Conservation (phyloP, 2,329 filamentous ascomycete species). For the Talaromyces albobiverticillius region DNA sequence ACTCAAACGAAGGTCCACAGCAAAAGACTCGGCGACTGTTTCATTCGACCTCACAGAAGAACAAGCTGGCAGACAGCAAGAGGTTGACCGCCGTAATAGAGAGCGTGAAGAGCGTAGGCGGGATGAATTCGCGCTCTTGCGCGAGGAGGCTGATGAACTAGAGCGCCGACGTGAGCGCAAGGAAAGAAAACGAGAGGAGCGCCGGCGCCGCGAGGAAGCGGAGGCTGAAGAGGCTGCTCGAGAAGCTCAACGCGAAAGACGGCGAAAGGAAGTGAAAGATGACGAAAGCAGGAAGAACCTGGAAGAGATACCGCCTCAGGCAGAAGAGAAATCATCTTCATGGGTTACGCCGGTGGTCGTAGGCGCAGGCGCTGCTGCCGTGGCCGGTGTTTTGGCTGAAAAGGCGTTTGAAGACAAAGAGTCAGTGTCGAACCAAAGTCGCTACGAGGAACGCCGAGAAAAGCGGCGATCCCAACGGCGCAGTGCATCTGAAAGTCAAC, state of each 20-base stretch:
- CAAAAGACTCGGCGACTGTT: slow-evolving; percentile 43
- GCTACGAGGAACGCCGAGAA: slow-evolving; percentile 35
- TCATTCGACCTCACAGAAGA: slow-evolving; percentile 58
- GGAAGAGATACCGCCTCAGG: background rate
- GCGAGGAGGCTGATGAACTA: slow-evolving; percentile 17
- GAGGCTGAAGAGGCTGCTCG: slow-evolving; percentile 11
- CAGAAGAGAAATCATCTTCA: slow-evolving; percentile 21
- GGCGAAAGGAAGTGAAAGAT: slow-evolving; percentile 21
- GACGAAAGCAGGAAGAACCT: slow-evolving; percentile 7
- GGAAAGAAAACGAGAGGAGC: slow-evolving; percentile 12
- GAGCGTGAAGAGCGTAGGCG: slow-evolving; percentile 12
- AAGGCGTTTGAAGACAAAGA: slow-evolving; percentile 26
- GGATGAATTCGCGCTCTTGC: slow-evolving; percentile 14
- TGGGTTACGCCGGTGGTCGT: slow-evolving; percentile 39
- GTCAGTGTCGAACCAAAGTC: slow-evolving; percentile 30
- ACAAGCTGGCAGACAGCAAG: slow-evolving; percentile 50
- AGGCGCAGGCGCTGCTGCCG: slow-evolving; percentile 50
- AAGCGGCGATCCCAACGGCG: slow-evolving; percentile 41
- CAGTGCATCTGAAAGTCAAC: slow-evolving; percentile 21
- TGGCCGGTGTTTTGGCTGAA: slow-evolving; percentile 40
- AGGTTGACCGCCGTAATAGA: slow-evolving; percentile 21
- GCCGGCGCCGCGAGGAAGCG: slow-evolving; percentile 10
- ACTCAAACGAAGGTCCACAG: slow-evolving; percentile 31
- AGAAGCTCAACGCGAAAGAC: slow-evolving; percentile 20
- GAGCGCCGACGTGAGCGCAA: slow-evolving; percentile 13